These are phyloP conservation scores for Kurtzmaniella quercitrusa DNA, from an alignment of 1,139 yeast genomes.

Conservation along the genomic window DNA sequence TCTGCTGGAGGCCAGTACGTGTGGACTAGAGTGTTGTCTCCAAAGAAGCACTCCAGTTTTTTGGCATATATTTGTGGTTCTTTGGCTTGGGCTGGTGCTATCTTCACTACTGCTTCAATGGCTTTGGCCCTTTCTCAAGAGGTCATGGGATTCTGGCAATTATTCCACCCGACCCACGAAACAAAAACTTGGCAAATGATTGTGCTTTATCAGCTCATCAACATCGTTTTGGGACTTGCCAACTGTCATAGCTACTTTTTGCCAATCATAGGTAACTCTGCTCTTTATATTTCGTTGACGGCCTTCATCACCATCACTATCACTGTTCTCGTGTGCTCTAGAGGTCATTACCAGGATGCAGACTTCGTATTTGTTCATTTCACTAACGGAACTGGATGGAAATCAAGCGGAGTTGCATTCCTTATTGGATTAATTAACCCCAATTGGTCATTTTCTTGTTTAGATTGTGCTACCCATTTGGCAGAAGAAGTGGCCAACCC, in stretches of 20 bases:
- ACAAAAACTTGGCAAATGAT: constrained; percentile 22
- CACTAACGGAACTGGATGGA: constrained; percentile 25
- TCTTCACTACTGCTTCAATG: constrained; percentile 54
- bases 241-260: constrained; percentile 30
- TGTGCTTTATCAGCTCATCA: constrained; percentile 17
- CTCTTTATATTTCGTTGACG: constrained; percentile 27
- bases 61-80: constrained; percentile 53
- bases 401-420: constrained; percentile 24
- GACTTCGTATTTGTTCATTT: constrained; percentile 20
- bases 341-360: constrained; percentile 15
- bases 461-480: constrained; percentile 29
- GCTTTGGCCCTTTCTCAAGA: constrained; percentile 44
- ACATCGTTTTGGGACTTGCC: constrained; percentile 23
- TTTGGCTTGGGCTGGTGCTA: constrained; percentile 54
- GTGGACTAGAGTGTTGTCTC: constrained; percentile 25
- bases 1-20: constrained; percentile 27
- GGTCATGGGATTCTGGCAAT: constrained; percentile 46
- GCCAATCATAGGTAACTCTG: constrained; percentile 23
- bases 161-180: constrained; percentile 19
- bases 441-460: constrained; percentile 21
- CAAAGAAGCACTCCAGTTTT: constrained; percentile 13
- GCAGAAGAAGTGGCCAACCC: constrained; percentile 27
- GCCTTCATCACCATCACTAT: constrained; percentile 28
- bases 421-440: constrained; percentile 23
- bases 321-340: constrained; percentile 19